Conservation (phyloP, 179 eudicot species). For the Sideroxylon spinosum region DNA sequence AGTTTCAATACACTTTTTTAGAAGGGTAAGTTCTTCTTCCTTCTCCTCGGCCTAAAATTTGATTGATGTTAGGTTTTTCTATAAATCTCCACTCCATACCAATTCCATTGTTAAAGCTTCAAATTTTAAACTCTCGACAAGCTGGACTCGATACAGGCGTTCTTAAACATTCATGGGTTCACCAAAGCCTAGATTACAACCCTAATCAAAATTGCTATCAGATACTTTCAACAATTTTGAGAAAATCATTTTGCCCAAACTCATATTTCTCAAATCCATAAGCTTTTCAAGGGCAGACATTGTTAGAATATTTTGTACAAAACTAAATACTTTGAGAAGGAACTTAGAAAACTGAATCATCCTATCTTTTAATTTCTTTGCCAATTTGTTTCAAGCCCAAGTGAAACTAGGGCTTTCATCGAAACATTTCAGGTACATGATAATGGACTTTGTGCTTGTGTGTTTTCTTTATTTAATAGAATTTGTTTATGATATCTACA, state of each 20-base stretch:
- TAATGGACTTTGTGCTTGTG: too few species aligned
- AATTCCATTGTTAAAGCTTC: too few species aligned
- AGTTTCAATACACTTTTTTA: too few species aligned
- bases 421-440: too few species aligned
- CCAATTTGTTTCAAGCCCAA: background rate
- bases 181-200: constrained; percentile 19
- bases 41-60: too few species aligned
- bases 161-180: constrained; percentile 27
- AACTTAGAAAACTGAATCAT: constrained; percentile 21
- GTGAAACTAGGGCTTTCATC: background rate
- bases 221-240: constrained; percentile 15
- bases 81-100: background rate
- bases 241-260: constrained; percentile 28
- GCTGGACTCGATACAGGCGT: constrained; percentile 17
- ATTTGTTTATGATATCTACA: too few species aligned
- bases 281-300: constrained; percentile 19
- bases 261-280: constrained; percentile 26
- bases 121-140: constrained; percentile 14
- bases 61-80: too few species aligned
- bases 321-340: background rate
- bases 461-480: too few species aligned
- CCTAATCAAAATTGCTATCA: constrained; percentile 1
- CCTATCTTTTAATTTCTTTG: constrained; percentile 17
- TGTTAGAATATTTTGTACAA: background rate
- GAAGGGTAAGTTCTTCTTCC: too few species aligned